Evolutionary conservation across 164 flowering plant species (phyloP).

Genomic region (Litsea cubeba): DNA sequence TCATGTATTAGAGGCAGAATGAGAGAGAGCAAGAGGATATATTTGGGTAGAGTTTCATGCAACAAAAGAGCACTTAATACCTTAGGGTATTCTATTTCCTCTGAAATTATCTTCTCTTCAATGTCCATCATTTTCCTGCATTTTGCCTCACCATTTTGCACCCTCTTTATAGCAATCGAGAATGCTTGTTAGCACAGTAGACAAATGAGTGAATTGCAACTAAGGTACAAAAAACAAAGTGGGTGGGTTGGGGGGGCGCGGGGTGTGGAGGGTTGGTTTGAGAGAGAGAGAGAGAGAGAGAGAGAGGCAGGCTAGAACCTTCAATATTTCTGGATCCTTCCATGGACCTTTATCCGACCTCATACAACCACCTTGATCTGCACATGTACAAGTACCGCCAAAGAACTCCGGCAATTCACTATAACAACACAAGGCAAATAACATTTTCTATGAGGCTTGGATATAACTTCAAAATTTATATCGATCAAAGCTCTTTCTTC

Average conservation of each 20-base stretch:
- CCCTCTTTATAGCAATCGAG: slow-evolving; percentile 29
- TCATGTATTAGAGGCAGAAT: neutral
- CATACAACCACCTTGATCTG: slow-evolving; percentile 38
- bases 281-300: neutral
- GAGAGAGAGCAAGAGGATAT: neutral
- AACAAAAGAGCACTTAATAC: neutral
- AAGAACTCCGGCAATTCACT: slow-evolving; percentile 67
- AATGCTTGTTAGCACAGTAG: neutral
- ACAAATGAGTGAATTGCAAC: neutral
- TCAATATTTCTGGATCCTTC: slow-evolving; percentile 35
- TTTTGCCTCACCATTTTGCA: slow-evolving; percentile 55
- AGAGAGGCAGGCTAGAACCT: slow-evolving; percentile 19
- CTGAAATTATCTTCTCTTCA: slow-evolving; percentile 64
- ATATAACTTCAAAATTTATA: neutral
- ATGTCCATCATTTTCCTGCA: slow-evolving; percentile 72
- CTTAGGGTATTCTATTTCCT: slow-evolving; percentile 1
- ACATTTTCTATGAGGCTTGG: neutral
- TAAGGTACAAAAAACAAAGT: neutral
- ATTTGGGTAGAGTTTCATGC: neutral
- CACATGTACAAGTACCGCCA: slow-evolving; percentile 43
- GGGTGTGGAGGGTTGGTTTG: too few species aligned
- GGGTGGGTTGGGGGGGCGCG: neutral
- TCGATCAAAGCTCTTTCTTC: neutral
- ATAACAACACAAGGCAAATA: slow-evolving; percentile 10
- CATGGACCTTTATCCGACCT: slow-evolving; percentile 46